phyloP scores from a whole-genome alignment of 1,139 yeast species.

The Yamadazyma dendronema region DNA sequence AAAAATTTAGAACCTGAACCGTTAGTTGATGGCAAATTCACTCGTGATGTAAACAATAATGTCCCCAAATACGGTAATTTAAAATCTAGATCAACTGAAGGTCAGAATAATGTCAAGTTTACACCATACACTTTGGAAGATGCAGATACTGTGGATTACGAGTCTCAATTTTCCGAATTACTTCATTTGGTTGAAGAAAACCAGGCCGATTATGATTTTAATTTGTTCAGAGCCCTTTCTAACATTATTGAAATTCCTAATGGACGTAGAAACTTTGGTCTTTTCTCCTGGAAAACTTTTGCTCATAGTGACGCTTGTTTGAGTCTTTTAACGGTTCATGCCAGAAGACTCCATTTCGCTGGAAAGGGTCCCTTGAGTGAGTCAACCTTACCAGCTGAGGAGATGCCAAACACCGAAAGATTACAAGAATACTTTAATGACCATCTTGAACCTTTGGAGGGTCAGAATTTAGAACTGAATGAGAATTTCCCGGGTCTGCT shows the following conservation, averaged over 20 bases:
- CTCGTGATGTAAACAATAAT: neutral
- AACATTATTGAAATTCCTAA: neutral
- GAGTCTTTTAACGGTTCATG: slow-evolving; percentile 1
- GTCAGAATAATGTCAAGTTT: neutral
- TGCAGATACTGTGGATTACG: slow-evolving; percentile 3
- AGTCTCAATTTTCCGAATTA: slow-evolving; percentile 7
- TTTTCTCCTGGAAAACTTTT: slow-evolving; percentile 36
- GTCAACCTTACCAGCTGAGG: slow-evolving; percentile 1
- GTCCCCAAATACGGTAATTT: neutral
- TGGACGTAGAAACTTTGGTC: slow-evolving; percentile 29
- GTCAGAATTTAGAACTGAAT: no score
- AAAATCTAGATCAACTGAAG: neutral
- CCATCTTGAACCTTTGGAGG: slow-evolving; percentile 6
- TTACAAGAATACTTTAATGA: neutral
- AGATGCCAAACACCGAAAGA: slow-evolving; percentile 1
- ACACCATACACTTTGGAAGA: slow-evolving; percentile 6
- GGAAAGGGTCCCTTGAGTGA: neutral
- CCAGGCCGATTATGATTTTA: slow-evolving; percentile 5
- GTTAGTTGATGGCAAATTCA: neutral
- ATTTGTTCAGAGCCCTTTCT: slow-evolving; percentile 1
- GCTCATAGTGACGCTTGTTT: slow-evolving; percentile 22
- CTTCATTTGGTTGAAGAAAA: slow-evolving; percentile 7
- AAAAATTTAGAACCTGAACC: neutral
- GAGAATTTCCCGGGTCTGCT: no score
- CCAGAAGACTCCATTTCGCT: neutral